Evolutionary conservation across 2,329 filamentous ascomycete genomes (phyloP), one percentile per base, ranked within the genome.

Genomic region (Colletotrichum sp.): DNA sequence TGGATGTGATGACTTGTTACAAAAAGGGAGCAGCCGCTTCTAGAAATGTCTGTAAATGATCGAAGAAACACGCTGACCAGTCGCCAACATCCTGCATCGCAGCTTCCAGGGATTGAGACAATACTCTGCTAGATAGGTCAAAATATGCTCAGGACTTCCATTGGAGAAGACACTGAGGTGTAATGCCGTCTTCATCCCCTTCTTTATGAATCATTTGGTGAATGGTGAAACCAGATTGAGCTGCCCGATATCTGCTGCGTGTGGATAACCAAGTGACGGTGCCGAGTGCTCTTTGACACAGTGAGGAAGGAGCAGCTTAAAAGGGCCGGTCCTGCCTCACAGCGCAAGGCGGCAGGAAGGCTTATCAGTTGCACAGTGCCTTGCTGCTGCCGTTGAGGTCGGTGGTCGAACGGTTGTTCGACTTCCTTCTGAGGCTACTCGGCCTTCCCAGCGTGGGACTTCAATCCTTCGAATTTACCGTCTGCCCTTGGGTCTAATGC

Each of bases 31-130:
- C 16, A 39, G 7, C 36, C 4, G 36, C 16, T 39, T 9, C 39
- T 49, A 4, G 18, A 13, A 21, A 21, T 21, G 0, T 49, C 9
- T 49, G 10, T 13, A 21, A 12, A 49, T 49, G 44, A 49, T 21
- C 2, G n/a, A 49, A 21, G 44, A 1, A 49, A 49, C 1, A 49
- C n/a, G 5, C 10, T 21, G 2, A 0, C 10, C 3, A n/a, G 9
- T 21, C 9, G n/a, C 0, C 44, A 49, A 0, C n/a, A n/a, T n/a
- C 10, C 9, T n/a, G 44, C n/a, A 0, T 49, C 0, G 18, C 10
- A 49, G 9, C n/a, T 49, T 49, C 18, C 44, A 1, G 18, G n/a
- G 18, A n/a, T 0, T 12, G 18, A 49, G 0, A 7, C 39, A 1
- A 44, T 0, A 44, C 8, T 5, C 39, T 28, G 26, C 26, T 0